Evolutionary conservation across 805 yeast genomes (phyloP).

Genomic region (Candida boidinii): DNA sequence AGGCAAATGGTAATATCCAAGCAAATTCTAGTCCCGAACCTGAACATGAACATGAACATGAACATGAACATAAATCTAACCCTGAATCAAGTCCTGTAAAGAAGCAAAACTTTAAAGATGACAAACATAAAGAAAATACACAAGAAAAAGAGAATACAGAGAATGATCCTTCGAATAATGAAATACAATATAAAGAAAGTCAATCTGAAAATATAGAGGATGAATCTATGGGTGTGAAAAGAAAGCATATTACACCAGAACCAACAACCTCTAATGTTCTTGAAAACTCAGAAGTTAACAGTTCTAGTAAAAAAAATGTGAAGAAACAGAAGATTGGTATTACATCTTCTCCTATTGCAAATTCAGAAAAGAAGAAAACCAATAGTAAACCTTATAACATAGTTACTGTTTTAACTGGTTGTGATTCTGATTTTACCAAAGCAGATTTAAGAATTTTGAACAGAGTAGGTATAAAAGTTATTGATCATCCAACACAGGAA

Average conservation of each 20-base stretch:
- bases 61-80: neutral
- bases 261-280: too few species aligned
- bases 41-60: neutral
- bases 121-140: neutral
- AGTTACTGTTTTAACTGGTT: constrained; percentile 56
- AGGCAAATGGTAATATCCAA: too few species aligned
- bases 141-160: neutral
- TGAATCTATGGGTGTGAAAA: constrained; percentile 1
- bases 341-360: too few species aligned
- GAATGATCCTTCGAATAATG: too few species aligned
- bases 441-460: constrained; percentile 34
- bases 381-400: constrained; percentile 27
- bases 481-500: constrained; percentile 30
- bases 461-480: constrained; percentile 49
- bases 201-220: constrained; percentile 11
- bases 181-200: constrained; percentile 21
- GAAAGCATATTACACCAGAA: too few species aligned
- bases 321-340: constrained; percentile 6
- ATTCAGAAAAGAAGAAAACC: constrained; percentile 9
- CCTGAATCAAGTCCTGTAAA: neutral
- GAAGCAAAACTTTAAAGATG: neutral
- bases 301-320: constrained; percentile 6
- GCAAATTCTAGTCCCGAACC: too few species aligned
- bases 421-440: constrained; percentile 38
- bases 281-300: neutral